Base-by-base conservation (phyloP, 768 basidiomycete species). In the Boletus tylopilopsis region DNA sequence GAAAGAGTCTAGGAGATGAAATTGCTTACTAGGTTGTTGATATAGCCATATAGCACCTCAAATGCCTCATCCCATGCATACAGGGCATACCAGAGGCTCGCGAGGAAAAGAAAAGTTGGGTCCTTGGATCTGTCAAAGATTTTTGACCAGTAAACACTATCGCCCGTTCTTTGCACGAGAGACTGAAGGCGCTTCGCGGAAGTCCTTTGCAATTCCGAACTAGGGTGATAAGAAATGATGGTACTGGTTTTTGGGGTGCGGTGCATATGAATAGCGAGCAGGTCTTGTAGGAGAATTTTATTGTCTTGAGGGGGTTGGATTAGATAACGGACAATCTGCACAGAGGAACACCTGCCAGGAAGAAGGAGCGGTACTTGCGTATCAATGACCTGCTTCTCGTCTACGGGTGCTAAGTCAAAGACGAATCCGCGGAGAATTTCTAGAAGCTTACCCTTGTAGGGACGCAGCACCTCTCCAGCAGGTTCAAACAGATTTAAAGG, bases 31-130 rank as follows among this genome's bases (percentile, higher is more conserved):
- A 84, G 60, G 39, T 49, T 62, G 39, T 73, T 76, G 19, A 83
- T 75, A 54, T 82, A 76, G 5, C 56, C 51, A 57, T 79, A 79
- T 30, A 84, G 50, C 7, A 66, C 61, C 52, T 82, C 80, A 18
- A 82, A 69, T 1, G 77, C 70, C 59, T 84, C 80, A 47, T 84
- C 82, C 80, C 82, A 83, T 5, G 78, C 75, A 59, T 83, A 82
- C 6, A 82, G 55, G 0, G 78, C 74, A 55, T 81, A 80, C 82
- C 82, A 84, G 22, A 84, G 64, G 25, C 76, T 65, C 15, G 75
- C 69, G 18, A 83, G 60, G 34, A 83, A 68, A 21, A 81, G 57
- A 48, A 83, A 79, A 0, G 80, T 83, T 2, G 81, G 78, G 50
- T 83, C 81, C 6, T 67, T 68, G 55, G 43, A 59, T 22, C 33